Conservation (phyloP, 371 early-diverging fungal species). For the Apophysomyces ossiformis region DNA sequence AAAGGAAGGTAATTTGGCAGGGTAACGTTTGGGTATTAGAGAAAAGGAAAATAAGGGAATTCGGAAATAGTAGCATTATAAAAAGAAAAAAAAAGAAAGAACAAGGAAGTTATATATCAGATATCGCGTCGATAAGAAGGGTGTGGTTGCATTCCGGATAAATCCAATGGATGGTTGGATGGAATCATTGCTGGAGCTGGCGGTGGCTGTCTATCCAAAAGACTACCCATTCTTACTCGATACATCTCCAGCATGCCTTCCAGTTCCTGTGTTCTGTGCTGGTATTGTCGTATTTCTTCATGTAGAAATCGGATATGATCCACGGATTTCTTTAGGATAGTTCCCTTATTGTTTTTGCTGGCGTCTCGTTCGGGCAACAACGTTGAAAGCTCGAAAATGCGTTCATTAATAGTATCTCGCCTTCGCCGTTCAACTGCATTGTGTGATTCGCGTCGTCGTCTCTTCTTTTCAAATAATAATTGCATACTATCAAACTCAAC, state of each 20-base stretch:
- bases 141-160: slow-evolving; percentile 36
- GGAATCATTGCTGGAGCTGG: slow-evolving; percentile 19
- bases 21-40: background rate
- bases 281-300: slow-evolving; percentile 58
- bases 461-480: slow-evolving; percentile 39
- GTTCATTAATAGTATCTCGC: slow-evolving; percentile 95
- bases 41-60: slow-evolving; percentile 1
- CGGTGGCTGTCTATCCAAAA: slow-evolving; percentile 11
- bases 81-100: background rate
- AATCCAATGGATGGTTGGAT: slow-evolving; percentile 32
- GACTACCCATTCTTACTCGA: slow-evolving; percentile 22
- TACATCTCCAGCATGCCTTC: slow-evolving; percentile 51
- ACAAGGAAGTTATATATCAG: background rate
- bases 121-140: slow-evolving; percentile 20
- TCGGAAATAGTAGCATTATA: background rate
- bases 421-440: slow-evolving; percentile 86
- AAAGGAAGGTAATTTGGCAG: slow-evolving; percentile 1
- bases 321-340: slow-evolving; percentile 83
- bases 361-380: slow-evolving; percentile 54
- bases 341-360: slow-evolving; percentile 79
- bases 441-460: slow-evolving; percentile 43
- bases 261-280: slow-evolving; percentile 69
- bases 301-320: slow-evolving; percentile 83
- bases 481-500: slow-evolving; percentile 28
- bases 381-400: slow-evolving; percentile 67